Conservation (phyloP, 495 filamentous ascomycete genomes). For the Penicillium ochrochloron region DNA sequence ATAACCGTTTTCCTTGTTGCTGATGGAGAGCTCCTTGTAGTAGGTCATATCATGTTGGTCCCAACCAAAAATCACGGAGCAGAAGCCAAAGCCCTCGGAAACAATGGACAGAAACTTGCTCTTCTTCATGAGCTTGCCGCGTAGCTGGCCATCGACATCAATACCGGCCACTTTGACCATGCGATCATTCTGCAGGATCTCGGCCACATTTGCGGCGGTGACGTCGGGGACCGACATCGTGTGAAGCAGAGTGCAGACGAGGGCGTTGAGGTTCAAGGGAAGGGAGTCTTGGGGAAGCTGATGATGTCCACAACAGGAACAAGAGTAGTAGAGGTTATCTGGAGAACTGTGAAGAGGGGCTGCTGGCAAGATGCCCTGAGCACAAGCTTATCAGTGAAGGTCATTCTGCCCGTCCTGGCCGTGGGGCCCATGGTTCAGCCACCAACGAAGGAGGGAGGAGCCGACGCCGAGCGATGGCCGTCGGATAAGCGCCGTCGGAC, state of each 20-base stretch:
- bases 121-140: conserved; percentile 94
- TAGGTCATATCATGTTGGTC: conserved; percentile 97
- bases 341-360: neutral
- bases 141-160: conserved; percentile 88
- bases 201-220: conserved; percentile 62
- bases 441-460: neutral
- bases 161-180: conserved; percentile 91
- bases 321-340: neutral
- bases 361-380: neutral
- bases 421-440: neutral
- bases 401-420: neutral
- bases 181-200: conserved; percentile 72
- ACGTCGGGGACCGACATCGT: conserved; percentile 38
- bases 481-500: conserved; percentile 5
- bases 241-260: neutral
- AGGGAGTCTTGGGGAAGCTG: neutral
- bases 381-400: conserved; percentile 14
- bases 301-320: neutral
- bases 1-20: conserved; percentile 93
- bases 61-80: conserved; percentile 96
- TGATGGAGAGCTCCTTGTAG: conserved; percentile 79
- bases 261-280: neutral
- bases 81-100: conserved; percentile 89
- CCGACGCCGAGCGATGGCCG: neutral
- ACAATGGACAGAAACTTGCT: conserved; percentile 92